Percentiles rank a stretch among this genome's conserved stretches.
Evolutionary conservation across 805 yeast genomes (phyloP).

Genomic region (Teunomyces tritomae): DNA sequence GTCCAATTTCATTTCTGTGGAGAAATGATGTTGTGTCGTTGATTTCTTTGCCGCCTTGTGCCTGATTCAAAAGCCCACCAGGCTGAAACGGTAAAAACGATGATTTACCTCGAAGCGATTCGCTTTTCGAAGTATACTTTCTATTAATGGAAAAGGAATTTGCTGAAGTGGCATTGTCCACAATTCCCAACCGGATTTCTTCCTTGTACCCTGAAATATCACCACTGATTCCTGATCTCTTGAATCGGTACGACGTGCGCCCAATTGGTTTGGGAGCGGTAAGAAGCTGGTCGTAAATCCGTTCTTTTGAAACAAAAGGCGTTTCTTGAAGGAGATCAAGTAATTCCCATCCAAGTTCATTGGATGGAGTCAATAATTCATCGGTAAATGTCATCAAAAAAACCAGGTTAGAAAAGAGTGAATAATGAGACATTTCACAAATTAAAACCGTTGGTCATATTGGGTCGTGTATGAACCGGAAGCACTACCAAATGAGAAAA

Average conservation of each 20-base stretch:
- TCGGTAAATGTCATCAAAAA: slow-evolving; percentile 7
- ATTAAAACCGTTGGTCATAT: neutral
- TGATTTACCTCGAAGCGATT: slow-evolving; percentile 65
- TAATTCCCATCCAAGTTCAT: slow-evolving; percentile 64
- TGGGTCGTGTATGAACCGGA: slow-evolving; percentile 1
- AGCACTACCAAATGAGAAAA: too few species aligned
- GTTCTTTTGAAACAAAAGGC: slow-evolving; percentile 40
- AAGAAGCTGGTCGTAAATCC: slow-evolving; percentile 49
- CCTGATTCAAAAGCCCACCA: slow-evolving; percentile 57
- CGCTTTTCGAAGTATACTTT: slow-evolving; percentile 58
- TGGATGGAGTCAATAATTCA: slow-evolving; percentile 61
- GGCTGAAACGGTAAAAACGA: slow-evolving; percentile 87
- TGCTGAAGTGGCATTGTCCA: slow-evolving; percentile 58
- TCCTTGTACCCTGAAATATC: slow-evolving; percentile 61
- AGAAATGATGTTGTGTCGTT: slow-evolving; percentile 39
- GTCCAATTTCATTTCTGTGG: slow-evolving; percentile 69
- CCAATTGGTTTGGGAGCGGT: slow-evolving; percentile 58
- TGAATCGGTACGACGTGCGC: slow-evolving; percentile 65
- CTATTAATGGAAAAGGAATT: slow-evolving; percentile 75
- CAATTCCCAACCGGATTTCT: slow-evolving; percentile 38
- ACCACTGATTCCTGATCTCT: slow-evolving; percentile 76
- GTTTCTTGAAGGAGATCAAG: slow-evolving; percentile 63
- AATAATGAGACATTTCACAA: neutral
- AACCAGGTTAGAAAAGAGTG: neutral
- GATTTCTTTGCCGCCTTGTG: slow-evolving; percentile 11